Percentiles rank a stretch among this genome's conserved stretches.
Conservation (phyloP, 2,329 filamentous ascomycete species). For the Paecilomyces niveus region DNA sequence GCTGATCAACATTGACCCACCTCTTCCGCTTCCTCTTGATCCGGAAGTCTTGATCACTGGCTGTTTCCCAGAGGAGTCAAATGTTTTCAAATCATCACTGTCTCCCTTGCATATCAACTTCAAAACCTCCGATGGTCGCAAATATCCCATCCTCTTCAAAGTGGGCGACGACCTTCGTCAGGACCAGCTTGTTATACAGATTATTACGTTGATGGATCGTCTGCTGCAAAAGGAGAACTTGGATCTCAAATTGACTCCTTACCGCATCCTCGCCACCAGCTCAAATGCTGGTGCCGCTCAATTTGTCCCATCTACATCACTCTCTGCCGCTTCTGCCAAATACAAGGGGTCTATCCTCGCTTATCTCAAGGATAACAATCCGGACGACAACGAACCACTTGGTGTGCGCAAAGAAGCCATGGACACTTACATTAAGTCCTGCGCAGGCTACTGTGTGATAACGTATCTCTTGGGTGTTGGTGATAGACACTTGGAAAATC, state of each 20-base stretch:
- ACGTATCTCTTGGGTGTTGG: conserved; percentile 96
- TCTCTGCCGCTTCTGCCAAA: conserved; percentile 76
- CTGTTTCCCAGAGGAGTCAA: conserved; percentile 73
- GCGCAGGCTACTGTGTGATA: conserved; percentile 96
- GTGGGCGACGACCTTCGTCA: conserved; percentile 93
- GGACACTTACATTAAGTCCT: conserved; percentile 92
- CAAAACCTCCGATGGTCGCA: conserved; percentile 66
- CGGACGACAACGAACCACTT: conserved; percentile 70
- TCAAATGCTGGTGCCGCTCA: conserved; percentile 85
- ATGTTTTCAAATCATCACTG: conserved; percentile 92
- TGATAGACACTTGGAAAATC: conserved; percentile 90
- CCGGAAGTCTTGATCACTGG: conserved; percentile 73
- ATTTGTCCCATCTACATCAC: conserved; percentile 78
- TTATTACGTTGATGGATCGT: conserved; percentile 96
- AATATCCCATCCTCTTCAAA: conserved; percentile 94
- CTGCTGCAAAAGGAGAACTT: conserved; percentile 92
- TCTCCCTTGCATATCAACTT: conserved; percentile 89
- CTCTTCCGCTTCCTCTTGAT: conserved; percentile 81
- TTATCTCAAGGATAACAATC: conserved; percentile 84
- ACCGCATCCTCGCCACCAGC: conserved; percentile 91
- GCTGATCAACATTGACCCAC: conserved; percentile 71
- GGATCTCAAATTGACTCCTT: conserved; percentile 88
- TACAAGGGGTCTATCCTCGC: conserved; percentile 72
- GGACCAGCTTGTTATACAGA: conserved; percentile 94
- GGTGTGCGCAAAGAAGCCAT: conserved; percentile 87